Evolutionary conservation across 2,329 filamentous ascomycete species (phyloP).

Genomic region (Venturia asperata): DNA sequence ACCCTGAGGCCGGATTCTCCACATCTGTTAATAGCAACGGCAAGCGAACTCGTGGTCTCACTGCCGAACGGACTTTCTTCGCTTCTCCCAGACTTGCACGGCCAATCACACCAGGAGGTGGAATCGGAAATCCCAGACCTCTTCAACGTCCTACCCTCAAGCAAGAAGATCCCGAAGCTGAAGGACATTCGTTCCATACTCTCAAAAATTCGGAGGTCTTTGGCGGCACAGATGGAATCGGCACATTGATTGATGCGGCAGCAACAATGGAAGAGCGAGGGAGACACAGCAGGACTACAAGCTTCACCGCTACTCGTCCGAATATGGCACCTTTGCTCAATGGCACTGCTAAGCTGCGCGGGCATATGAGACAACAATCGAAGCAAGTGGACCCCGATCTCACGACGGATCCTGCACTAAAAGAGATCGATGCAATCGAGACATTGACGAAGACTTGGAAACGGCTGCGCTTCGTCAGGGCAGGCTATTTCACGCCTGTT

Average conservation of each 20-base stretch:
- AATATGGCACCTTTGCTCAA: neutral
- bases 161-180: neutral
- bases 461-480: conserved; percentile 86
- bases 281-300: neutral
- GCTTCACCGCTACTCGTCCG: conserved; percentile 11
- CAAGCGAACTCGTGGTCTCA: neutral
- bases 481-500: conserved; percentile 90
- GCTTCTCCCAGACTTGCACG: conserved; percentile 20
- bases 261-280: conserved; percentile 7
- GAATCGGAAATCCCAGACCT: neutral
- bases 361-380: neutral
- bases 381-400: neutral
- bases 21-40: conserved; percentile 40
- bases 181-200: conserved; percentile 10
- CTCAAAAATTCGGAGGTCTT: conserved; percentile 11
- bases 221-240: conserved; percentile 13
- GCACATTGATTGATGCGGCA: conserved; percentile 13
- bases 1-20: conserved; percentile 62
- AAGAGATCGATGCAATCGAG: neutral
- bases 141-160: conserved; percentile 1
- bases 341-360: neutral
- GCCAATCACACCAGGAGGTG: neutral
- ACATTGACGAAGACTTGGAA: conserved; percentile 58
- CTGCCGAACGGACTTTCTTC: conserved; percentile 21
- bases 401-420: neutral